These are phyloP conservation scores for Vitis hybrid DNA, from an alignment of 177 flowering plant genomes.

Conservation along the genomic window DNA sequence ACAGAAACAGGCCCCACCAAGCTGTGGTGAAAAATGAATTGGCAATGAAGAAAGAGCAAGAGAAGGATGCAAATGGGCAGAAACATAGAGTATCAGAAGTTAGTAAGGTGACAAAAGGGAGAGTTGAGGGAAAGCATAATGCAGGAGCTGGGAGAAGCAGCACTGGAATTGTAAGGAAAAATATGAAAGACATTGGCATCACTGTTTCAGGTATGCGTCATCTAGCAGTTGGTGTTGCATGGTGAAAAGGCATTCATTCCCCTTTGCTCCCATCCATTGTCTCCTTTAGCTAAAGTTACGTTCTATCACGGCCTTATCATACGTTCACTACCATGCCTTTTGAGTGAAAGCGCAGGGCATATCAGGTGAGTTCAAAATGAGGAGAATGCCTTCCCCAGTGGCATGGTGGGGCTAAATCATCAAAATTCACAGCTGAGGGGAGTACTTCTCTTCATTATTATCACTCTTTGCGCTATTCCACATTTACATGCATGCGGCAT, in stretches of 20 bases:
- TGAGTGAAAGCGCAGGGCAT: too few relatives aligned
- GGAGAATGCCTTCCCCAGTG: too few relatives aligned
- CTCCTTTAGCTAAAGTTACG: too few relatives aligned
- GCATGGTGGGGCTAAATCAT: too few relatives aligned
- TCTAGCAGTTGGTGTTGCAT: slow-evolving; percentile 39
- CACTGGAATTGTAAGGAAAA: slow-evolving; percentile 26
- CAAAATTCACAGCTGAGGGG: too few relatives aligned
- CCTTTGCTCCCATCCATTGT: too few relatives aligned
- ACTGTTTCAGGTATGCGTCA: slow-evolving; percentile 30
- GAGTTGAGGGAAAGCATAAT: slow-evolving; percentile 15
- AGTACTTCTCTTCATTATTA: too few relatives aligned
- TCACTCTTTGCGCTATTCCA: too few relatives aligned
- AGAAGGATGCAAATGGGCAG: slow-evolving; percentile 13
- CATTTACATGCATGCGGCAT: too few relatives aligned
- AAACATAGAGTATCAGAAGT: slow-evolving; percentile 23
- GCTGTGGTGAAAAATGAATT: slow-evolving; percentile 8
- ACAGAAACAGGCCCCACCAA: slow-evolving; percentile 1
- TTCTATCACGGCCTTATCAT: too few relatives aligned
- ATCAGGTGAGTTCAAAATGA: too few relatives aligned
- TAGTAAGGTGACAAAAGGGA: slow-evolving; percentile 26
- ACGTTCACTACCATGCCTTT: too few relatives aligned
- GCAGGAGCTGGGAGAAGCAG: slow-evolving; percentile 14
- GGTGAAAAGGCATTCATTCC: slow-evolving; percentile 17
- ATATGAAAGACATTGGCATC: slow-evolving; percentile 25
- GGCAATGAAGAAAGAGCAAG: slow-evolving; percentile 27